Base-by-base conservation (phyloP, 2,329 filamentous ascomycete species). In the Pyrenochaeta sp. region DNA sequence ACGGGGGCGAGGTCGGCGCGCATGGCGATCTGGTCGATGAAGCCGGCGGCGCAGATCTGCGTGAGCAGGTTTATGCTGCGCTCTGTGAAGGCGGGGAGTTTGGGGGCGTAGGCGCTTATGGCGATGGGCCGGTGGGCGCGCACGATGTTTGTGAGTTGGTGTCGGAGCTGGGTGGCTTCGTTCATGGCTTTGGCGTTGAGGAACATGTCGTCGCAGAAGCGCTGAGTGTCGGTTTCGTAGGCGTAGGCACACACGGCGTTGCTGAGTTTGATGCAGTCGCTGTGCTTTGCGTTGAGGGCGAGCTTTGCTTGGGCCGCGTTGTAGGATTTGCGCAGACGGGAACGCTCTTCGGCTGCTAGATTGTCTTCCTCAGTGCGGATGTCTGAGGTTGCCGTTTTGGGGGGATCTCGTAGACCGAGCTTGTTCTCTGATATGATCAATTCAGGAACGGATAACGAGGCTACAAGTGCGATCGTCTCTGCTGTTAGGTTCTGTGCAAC, bases 1-100 rank as follows among this genome's bases (percentile, higher is more conserved):
- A 80, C 81, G 1, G 90, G 89, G 0, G 90, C 81, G n/a, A 90
- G 77, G 69, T 99, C 93, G 3, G 89, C 90, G 48, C 94, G 89
- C 58, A 97, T 91, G 31, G 94, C 94, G 27, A 99, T 82, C 58
- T 96, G 89, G 71, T 99, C 94, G 62, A 97, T 85, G 74, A 96
- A 97, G 1, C 93, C 94, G 0, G 90, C 88, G 0, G 93, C 90
- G 15, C 90, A 85, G 74, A 97, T 95, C 66, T 96, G 90, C 69
- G 95, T 96, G 19, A 99, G 77, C 1, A 90, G 85, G 32, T 86
- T 85, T 19, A 95, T 77, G 63, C 70, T 87, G 55, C 85, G 87
- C 6, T 84, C 75, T 0, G 82, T 81, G 76, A 81, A 75, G 65
- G 85, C 66, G 68, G 82, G 72, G 74, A 93, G 55, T 73, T 80